These are phyloP conservation scores for Liriodendron chinense DNA, from an alignment of 164 flowering plant genomes.

Conservation along the genomic window DNA sequence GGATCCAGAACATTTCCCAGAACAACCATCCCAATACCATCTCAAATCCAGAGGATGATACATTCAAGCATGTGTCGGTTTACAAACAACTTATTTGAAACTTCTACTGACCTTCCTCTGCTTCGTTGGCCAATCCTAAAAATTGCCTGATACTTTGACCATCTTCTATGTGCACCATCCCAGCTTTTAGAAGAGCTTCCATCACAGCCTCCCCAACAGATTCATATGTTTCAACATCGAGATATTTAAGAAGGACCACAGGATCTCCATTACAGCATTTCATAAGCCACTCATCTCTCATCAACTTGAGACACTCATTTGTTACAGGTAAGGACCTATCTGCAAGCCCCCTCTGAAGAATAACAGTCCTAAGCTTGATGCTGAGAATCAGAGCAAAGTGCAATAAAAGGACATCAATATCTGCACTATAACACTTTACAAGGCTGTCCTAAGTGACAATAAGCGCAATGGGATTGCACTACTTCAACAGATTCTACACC, in stretches of 20 bases:
- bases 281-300: conserved; percentile 87
- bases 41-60: background rate
- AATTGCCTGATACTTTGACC: conserved; percentile 51
- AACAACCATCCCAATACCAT: background rate
- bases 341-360: conserved; percentile 90
- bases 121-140: conserved; percentile 22
- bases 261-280: conserved; percentile 79
- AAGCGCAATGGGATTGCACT: background rate
- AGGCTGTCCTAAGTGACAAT: background rate
- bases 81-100: background rate
- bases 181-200: conserved; percentile 61
- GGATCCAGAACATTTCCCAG: background rate
- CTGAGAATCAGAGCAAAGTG: conserved; percentile 32
- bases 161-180: conserved; percentile 47
- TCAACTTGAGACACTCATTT: conserved; percentile 73
- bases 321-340: conserved; percentile 75
- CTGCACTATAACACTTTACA: background rate
- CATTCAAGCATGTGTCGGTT: background rate
- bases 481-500: background rate
- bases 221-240: conserved; percentile 99
- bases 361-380: conserved; percentile 75
- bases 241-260: conserved; percentile 73
- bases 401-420: background rate
- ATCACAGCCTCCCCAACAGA: conserved; percentile 77
- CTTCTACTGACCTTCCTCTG: conserved; percentile 49